These are phyloP conservation scores for Cercospora sojina DNA, from an alignment of 2,329 filamentous ascomycete genomes.

Conservation along the genomic window DNA sequence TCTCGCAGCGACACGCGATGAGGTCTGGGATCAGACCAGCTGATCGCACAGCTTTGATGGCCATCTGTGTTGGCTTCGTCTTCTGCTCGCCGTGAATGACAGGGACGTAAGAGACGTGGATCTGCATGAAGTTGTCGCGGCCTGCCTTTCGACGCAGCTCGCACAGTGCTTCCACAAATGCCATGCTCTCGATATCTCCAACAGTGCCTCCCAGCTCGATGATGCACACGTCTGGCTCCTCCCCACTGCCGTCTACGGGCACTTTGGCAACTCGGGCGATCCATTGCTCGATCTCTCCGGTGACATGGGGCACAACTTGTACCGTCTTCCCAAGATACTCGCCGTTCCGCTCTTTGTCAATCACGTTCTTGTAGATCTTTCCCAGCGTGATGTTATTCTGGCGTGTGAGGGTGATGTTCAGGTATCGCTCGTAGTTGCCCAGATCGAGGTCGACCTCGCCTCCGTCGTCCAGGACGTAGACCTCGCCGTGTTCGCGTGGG, in stretches of 20 bases:
- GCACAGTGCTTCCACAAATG: constrained; percentile 82
- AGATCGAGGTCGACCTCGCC: constrained; percentile 74
- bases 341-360: constrained; percentile 68
- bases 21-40: constrained; percentile 65
- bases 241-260: constrained; percentile 79
- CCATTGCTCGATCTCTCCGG: constrained; percentile 88
- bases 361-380: constrained; percentile 90
- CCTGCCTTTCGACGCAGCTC: constrained; percentile 73
- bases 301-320: constrained; percentile 92
- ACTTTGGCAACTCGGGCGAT: constrained; percentile 81
- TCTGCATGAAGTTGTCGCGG: constrained; percentile 79
- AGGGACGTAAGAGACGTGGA: constrained; percentile 86
- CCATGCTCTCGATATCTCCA: constrained; percentile 81
- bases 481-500: constrained; percentile 77
- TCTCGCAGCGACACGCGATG: constrained; percentile 89
- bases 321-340: constrained; percentile 86
- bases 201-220: constrained; percentile 70
- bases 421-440: constrained; percentile 77
- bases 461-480: constrained; percentile 82
- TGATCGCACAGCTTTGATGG: constrained; percentile 79
- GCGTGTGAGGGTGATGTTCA: constrained; percentile 74
- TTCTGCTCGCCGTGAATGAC: constrained; percentile 78
- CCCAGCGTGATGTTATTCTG: constrained; percentile 98
- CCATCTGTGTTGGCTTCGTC: constrained; percentile 94
- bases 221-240: constrained; percentile 88